Evolutionary conservation across 345 rosid species (phyloP), one percentile per base, ranked within the genome.

Genomic region (Pistacia integerrima): DNA sequence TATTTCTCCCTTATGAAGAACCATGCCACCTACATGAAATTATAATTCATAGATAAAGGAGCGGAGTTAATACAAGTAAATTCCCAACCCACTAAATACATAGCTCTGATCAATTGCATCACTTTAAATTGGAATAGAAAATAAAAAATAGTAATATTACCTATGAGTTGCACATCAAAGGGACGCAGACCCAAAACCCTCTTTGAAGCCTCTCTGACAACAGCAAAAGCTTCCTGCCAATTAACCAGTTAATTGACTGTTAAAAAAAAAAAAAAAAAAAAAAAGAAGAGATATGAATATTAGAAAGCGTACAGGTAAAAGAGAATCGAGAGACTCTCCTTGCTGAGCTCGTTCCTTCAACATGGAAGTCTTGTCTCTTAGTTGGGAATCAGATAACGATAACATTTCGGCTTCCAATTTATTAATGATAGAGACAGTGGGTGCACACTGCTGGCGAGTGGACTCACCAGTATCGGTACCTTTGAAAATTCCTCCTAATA

Each of bases 1-100:
- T 72, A 95, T 93, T 84, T 95, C 97, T 44, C 99, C 99, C 81
- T 90, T 95, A 61, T 95, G 99, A 81, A 95, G 99, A 59, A 95
- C 99, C 94, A 92, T 90, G 75, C 93, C 98, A 85, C 99, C 99
- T 95, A 57, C 76, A 78, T n/a, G 13, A 79, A 56, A 51, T 41
- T 41, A 41, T 7, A 41, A 41, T 41, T 41, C 46, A 41, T 7
- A 41, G 46, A 41, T 41, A 7, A 7, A 25, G 0, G 8, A 49
- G 72, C 58, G 10, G n/a, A 68, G 20, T 13, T 13, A 55, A 52
- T 51, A 20, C 41, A 63, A 51, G 46, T 59, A 35, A 16, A 33
- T 36, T 18, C 41, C 18, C 33, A 30, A 30, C 33, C 33, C 33
- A 30, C 33, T 30, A 30, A 30, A 1, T 30, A 30, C 33, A 30